phyloP scores from a whole-genome alignment of 2,329 filamentous ascomycete species.

The Fusarium sp. region DNA sequence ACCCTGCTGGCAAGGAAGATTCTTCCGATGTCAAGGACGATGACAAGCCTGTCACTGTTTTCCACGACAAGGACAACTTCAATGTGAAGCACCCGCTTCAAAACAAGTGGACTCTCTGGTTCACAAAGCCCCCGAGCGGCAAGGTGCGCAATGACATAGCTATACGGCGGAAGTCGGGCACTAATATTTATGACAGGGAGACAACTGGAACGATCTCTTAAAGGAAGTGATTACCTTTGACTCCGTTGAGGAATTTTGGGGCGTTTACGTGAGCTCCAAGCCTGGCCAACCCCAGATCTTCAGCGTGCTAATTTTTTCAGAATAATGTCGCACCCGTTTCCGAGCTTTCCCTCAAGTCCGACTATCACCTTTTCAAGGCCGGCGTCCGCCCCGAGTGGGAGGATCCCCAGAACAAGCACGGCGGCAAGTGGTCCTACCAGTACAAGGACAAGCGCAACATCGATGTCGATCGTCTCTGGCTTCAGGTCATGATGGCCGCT shows the following conservation, averaged over 20 bases:
- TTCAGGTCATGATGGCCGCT: constrained; percentile 94
- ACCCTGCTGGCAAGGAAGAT: constrained; percentile 69
- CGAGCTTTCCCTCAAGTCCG: constrained; percentile 95
- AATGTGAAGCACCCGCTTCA: constrained; percentile 99
- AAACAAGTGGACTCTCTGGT: constrained; percentile 99
- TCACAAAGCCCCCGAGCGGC: constrained; percentile 96
- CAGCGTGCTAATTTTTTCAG: constrained; percentile 60
- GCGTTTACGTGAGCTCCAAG: constrained; percentile 84
- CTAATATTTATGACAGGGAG: constrained; percentile 70
- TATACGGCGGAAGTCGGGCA: not conserved
- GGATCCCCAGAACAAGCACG: constrained; percentile 98
- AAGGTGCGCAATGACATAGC: constrained; percentile 71
- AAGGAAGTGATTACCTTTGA: constrained; percentile 99
- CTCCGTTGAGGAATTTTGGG: constrained; percentile 99
- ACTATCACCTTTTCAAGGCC: constrained; percentile 99
- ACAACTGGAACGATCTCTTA: constrained; percentile 98
- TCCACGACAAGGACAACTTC: constrained; percentile 99
- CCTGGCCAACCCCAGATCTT: not conserved
- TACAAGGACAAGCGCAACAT: constrained; percentile 96
- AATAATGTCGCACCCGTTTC: constrained; percentile 99
- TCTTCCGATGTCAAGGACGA: constrained; percentile 62
- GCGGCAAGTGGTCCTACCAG: constrained; percentile 98
- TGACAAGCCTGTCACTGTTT: constrained; percentile 86
- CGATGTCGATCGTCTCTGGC: constrained; percentile 95
- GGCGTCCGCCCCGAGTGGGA: constrained; percentile 99